Evolutionary conservation across 305 asterid species (phyloP), one percentile per base, ranked within the genome.

Genomic region (Caryopteris hybrid): DNA sequence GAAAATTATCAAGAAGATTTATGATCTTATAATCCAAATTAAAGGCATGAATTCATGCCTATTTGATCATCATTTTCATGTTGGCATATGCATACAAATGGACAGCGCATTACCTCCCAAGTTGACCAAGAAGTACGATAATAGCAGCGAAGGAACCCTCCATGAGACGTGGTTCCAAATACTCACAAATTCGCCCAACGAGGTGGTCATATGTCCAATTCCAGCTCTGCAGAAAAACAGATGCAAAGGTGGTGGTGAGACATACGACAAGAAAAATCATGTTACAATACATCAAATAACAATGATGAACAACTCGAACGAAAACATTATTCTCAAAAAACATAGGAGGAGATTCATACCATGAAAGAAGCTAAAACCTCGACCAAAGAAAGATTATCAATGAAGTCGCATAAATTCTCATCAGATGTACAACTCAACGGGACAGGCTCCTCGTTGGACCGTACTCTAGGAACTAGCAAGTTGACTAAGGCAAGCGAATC

Each of bases 351-450:
- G 36, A 56, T 50, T 6, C 85, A 66, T 94, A 94, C 99, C 97
- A 87, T 82, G 87, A 65, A 72, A 22, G 82, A 78, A 59, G 92
- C 90, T 41, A 87, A 76, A 61, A 81, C 79, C 89, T 91, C 99
- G 70, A 85, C 68, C 75, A 88, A 74, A 36, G 98, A 84, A 69
- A 91, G 86, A 74, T 77, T 69, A 80, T 94, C 86, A 43, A 76
- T 53, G 48, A 78, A 80, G 77, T 71, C 41, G 78, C 69, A 65
- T 11, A 78, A 52, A 66, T 70, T 64, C 64, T 79, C 90, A 29
- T 78, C 71, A 73, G 57, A 62, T 47, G 59, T 47, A 22, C 55
- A 61, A 61, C 53, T 55, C 52, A 67, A 58, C 10, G 46, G 60
- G 34, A 4, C 76, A 70, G 69, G 66, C 53, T 71, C 76, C 60